Base-by-base conservation (phyloP, 2,329 filamentous ascomycete genomes). In the Chaetomiaceae sp. region DNA sequence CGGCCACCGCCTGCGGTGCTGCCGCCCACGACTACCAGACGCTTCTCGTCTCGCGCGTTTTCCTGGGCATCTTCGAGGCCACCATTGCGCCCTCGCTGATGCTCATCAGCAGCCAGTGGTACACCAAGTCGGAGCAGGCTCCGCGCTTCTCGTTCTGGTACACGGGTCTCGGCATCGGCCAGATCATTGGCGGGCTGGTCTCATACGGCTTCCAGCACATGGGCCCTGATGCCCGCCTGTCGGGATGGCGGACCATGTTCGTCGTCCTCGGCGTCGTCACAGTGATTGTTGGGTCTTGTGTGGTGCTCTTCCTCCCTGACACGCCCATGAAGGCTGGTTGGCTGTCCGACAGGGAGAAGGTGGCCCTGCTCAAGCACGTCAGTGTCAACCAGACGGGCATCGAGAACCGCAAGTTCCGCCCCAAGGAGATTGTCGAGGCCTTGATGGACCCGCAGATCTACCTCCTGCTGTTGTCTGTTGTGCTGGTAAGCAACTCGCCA, bases 101-200 rank as follows among this genome's bases (percentile, higher is more conserved):
- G 70, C 72, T 85, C 48, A 78, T 85, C 60, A 82, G 76, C 58
- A 80, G 77, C 53, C 75, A 80, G 63, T 84, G 78, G 74, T 84
- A 82, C 61, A 77, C 73, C 25, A 76, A 77, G 53, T 71, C 71
- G 2, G 82, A 85, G 64, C 78, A 80, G 62, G 77, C 80, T 3
- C 77, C 79, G 7, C 75, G 82, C 8, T 82, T 83, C 64, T 78
- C 75, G 17, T 73, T 84, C 62, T 84, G 81, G 82, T 84, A 83
- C 63, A 72, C 75, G 31, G 81, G 81, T 8, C 70, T 84, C 12
- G 82, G 82, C 1, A 66, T 81, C 3, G 80, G 80, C 6, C 81
- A 84, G 66, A 80, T 76, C 22, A 39, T 74, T 23, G 74, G 74
- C 3, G 74, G 72, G 2, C 53, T 73, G 23, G 65, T 78, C 20